phyloP scores from a whole-genome alignment of 2,329 filamentous ascomycete genomes.

The Phoma sp. region DNA sequence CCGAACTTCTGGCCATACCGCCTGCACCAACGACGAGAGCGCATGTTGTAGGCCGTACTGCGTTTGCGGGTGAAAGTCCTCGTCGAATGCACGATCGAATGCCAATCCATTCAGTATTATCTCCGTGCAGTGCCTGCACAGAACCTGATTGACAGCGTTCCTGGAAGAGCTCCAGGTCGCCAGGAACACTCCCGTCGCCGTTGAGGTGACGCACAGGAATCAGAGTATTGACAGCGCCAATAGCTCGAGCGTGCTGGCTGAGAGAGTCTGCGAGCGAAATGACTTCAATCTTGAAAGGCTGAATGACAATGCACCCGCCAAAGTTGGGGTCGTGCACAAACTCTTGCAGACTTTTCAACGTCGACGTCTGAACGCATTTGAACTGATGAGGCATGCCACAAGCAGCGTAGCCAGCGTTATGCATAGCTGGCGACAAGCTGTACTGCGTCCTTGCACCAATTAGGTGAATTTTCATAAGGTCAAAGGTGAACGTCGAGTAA shows the following conservation, averaged over 20 bases:
- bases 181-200: slow-evolving; percentile 64
- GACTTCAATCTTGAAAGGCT: slow-evolving; percentile 78
- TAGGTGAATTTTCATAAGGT: slow-evolving; percentile 75
- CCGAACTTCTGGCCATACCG: slow-evolving; percentile 79
- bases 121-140: slow-evolving; percentile 74
- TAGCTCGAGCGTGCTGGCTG: slow-evolving; percentile 75
- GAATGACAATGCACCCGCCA: slow-evolving; percentile 74
- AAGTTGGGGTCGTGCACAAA: slow-evolving; percentile 72
- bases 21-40: slow-evolving; percentile 66
- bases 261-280: slow-evolving; percentile 70
- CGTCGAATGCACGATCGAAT: slow-evolving; percentile 76
- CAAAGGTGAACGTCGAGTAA: slow-evolving; percentile 70
- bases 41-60: slow-evolving; percentile 60
- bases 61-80: slow-evolving; percentile 74
- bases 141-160: slow-evolving; percentile 70
- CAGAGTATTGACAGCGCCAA: slow-evolving; percentile 78
- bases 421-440: slow-evolving; percentile 80
- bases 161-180: slow-evolving; percentile 60
- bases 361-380: slow-evolving; percentile 67
- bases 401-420: slow-evolving; percentile 71
- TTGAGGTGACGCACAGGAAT: slow-evolving; percentile 71
- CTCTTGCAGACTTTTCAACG: slow-evolving; percentile 68
- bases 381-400: slow-evolving; percentile 75
- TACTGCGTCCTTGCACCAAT: slow-evolving; percentile 76
- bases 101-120: slow-evolving; percentile 85